Base-by-base conservation (phyloP, 805 yeast genomes). In the Candida glaebosa region DNA sequence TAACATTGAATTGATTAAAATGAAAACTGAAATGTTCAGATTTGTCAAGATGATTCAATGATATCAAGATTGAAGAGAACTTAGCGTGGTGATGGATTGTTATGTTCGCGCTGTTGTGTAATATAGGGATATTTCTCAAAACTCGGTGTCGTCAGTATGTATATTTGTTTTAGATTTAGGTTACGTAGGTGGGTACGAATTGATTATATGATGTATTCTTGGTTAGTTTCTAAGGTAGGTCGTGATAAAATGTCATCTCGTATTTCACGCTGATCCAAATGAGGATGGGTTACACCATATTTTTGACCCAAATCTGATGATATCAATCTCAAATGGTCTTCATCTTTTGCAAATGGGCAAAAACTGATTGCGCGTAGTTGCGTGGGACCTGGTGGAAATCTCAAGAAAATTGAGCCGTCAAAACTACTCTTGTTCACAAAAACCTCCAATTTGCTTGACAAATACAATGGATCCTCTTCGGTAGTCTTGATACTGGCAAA, bases 11-110 rank as follows among this genome's bases (percentile, higher is more conserved):
- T 44, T 70, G 32, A 48, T 57, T 7, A 61, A 63, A 42, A 57
- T 70, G 52, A 66, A 62, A 47, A 47, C 53, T 40, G 75, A 70
- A 46, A 61, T 69, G 30, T 65, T 58, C 44, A 58, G 73, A 35
- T 69, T 67, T 49, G 71, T 69, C 22, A 66, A 63, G 45, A 65
- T 67, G 71, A 71, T 69, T 14, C 25, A 54, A 65, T 20, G 53
- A 14, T 51, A 31, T 52, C 58, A 22, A 56, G 56, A 17, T 60
- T 25, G 12, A 25, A 9, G 28, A 25, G 28, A 25, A 12, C 9
- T 25, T 25, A n/a, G n/a, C n/a, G n/a, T n/a, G n/a, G n/a, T n/a
- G n/a, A n/a, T n/a, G n/a, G n/a, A n/a, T n/a, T n/a, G n/a, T n/a
- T n/a, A n/a, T n/a, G n/a, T n/a, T n/a, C n/a, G n/a, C n/a, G n/a